Evolutionary conservation across 192 early-diverging fungal species (phyloP), one percentile per base, ranked within the genome.

Genomic region (Phycomyces blakesleeanus): DNA sequence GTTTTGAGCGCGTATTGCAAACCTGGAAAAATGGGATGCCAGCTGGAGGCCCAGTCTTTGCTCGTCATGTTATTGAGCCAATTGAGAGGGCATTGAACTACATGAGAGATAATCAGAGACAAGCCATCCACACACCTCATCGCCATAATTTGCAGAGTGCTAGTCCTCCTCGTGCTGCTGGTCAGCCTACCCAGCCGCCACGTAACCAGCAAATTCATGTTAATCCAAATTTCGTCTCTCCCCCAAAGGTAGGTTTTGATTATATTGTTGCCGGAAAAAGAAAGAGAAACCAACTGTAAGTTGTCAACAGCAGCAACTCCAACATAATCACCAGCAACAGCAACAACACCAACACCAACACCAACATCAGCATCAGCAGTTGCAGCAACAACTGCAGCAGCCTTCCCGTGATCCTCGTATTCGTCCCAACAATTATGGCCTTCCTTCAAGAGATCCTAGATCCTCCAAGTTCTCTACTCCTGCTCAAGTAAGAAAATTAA

Each of bases 1-100:
- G 88, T 56, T 87, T 98, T 75, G 83, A 89, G 55, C 82, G 86
- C 37, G 78, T 96, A 3, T 68, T 96, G 37, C 71, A 70, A 6
- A 96, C 95, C 0, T 98, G 96, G 96, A 87, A 85, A 66, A 71
- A 75, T 57, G 79, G 85, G 22, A 63, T 76, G 68, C 90, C 82
- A 64, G 75, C 61, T 63, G 77, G 81, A 57, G 68, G 68, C 11
- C 85, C 83, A 27, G 72, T 92, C 5, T 92, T 89, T 68, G 55
- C 84, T 14, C 67, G 74, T 11, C 74, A 79, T 47, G 63, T 81
- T 11, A 76, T 87, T 63, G 68, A 73, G 9, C 60, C 55, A 15
- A 83, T 87, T 57, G 84, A 86, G 27, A 66, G 73, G 40, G 59
- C 76, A 24, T 38, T 82, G 0, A 61, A 66, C 24, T 72, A 69